A percentile compares a stretch with the other conserved stretches of the same genome.
These are phyloP conservation scores for Pichia californica DNA, from an alignment of 805 yeast genomes.

Conservation along the genomic window DNA sequence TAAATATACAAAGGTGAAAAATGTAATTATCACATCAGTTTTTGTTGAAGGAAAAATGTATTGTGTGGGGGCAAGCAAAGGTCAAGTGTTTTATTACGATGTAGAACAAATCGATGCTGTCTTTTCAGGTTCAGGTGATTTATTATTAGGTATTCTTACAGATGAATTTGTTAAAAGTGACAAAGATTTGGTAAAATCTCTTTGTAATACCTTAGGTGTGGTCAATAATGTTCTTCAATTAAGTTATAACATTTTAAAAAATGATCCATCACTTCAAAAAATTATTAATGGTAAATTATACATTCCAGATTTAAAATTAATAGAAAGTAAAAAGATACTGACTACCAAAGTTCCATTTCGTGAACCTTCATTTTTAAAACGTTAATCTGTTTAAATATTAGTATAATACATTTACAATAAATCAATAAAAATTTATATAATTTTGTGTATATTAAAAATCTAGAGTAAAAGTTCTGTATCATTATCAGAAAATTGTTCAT, in stretches of 20 bases:
- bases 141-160: conserved; percentile 57
- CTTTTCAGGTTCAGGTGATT: conserved; percentile 72
- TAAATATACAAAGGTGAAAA: conserved; percentile 36
- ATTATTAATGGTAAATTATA: conserved; percentile 17
- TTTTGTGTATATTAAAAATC: neutral
- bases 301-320: conserved; percentile 39
- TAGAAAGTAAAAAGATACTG: conserved; percentile 36
- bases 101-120: conserved; percentile 48
- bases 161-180: conserved; percentile 37
- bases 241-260: conserved; percentile 28
- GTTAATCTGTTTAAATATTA: too few relatives aligned
- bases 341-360: neutral
- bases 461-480: neutral
- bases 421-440: too few relatives aligned
- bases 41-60: conserved; percentile 26
- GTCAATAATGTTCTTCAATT: conserved; percentile 37
- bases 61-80: conserved; percentile 37
- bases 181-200: conserved; percentile 26
- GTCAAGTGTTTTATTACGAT: conserved; percentile 29
- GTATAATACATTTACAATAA: too few relatives aligned
- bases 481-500: neutral
- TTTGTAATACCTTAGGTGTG: conserved; percentile 34
- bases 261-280: neutral
- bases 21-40: conserved; percentile 57
- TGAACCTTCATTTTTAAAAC: neutral